Conservation (phyloP, 106 monocot species). For the Dendrobium chrysotoxum region DNA sequence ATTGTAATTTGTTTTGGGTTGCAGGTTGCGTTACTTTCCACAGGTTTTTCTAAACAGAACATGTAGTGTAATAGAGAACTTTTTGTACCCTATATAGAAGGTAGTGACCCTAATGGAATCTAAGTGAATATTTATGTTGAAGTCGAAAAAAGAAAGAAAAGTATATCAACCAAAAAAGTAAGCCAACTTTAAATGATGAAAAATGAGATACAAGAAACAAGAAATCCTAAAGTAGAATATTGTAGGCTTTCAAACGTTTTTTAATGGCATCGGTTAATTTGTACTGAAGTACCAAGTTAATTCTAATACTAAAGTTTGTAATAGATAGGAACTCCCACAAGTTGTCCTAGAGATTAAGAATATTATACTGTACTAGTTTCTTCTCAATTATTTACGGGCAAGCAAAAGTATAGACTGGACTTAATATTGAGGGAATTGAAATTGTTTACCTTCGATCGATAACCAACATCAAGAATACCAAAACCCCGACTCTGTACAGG, state of each 20-base stretch:
- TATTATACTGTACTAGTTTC: background rate
- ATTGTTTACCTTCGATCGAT: constrained; percentile 63
- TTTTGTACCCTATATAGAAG: no score
- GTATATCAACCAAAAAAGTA: background rate
- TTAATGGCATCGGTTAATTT: background rate
- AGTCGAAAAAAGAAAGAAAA: background rate
- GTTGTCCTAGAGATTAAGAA: background rate
- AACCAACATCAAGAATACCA: constrained; percentile 89
- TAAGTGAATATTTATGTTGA: background rate
- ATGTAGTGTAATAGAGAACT: no score
- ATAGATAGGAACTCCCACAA: background rate
- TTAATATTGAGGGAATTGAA: background rate
- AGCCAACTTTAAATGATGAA: background rate
- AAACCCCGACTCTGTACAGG: constrained; percentile 84
- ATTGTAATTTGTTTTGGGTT: no score
- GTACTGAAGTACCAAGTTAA: background rate
- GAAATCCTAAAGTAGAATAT: background rate
- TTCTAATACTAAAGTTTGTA: background rate
- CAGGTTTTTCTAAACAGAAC: no score
- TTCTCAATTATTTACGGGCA: background rate
- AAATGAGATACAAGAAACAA: background rate
- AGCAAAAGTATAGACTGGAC: background rate
- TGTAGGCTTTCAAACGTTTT: background rate
- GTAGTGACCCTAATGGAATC: background rate
- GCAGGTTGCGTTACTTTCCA: no score